Evolutionary conservation across 306 rosid species (phyloP).

Genomic region (Quercus agrifolia): DNA sequence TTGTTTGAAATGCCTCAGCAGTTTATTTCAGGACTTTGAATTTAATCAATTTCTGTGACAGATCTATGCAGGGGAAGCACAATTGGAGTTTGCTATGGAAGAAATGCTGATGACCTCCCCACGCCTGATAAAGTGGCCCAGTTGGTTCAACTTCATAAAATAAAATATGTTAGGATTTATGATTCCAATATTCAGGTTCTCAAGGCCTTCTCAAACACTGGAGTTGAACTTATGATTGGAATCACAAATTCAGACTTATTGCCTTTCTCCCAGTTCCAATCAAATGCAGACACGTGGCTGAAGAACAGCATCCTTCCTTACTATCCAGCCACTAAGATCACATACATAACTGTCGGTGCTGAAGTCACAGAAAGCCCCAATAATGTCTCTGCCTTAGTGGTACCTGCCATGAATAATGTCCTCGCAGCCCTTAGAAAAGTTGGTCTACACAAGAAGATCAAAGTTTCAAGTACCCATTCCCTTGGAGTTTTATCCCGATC

Average conservation of each 20-base stretch:
- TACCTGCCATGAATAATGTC: constrained; percentile 92
- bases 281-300: constrained; percentile 89
- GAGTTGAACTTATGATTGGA: constrained; percentile 90
- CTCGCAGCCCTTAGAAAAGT: constrained; percentile 73
- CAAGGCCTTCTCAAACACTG: constrained; percentile 90
- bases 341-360: constrained; percentile 86
- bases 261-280: constrained; percentile 87
- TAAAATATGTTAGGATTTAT: constrained; percentile 77
- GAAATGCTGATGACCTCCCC: constrained; percentile 97
- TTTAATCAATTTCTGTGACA: constrained; percentile 26
- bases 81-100: constrained; percentile 91
- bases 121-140: constrained; percentile 92
- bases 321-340: constrained; percentile 87
- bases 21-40: background rate
- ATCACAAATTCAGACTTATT: constrained; percentile 76
- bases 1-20: background rate
- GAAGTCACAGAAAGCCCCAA: constrained; percentile 77
- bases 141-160: constrained; percentile 77
- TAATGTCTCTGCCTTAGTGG: constrained; percentile 66
- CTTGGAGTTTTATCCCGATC: constrained; percentile 94
- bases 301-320: constrained; percentile 83
- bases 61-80: constrained; percentile 75
- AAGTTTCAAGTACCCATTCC: constrained; percentile 89
- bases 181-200: constrained; percentile 86
- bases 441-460: constrained; percentile 79